Conservation (phyloP, 2,329 filamentous ascomycete species). For the Colletotrichum destructivum region DNA sequence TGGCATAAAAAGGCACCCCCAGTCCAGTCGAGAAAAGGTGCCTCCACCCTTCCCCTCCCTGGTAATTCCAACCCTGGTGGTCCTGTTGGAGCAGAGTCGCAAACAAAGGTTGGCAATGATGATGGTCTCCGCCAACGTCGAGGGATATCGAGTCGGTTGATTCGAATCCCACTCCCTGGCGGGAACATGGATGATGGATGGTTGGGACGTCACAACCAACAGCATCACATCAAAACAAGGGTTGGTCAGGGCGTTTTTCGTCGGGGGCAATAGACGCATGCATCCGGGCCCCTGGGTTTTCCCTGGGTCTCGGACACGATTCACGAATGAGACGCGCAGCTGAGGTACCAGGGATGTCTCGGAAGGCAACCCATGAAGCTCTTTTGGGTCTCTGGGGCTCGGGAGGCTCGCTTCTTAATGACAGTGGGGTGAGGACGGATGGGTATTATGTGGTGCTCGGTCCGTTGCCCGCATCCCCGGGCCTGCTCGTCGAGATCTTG, state of each 20-base stretch:
- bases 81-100: slow-evolving; percentile 4
- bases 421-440: no score
- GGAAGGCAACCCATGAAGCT: not conserved
- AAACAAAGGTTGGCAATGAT: slow-evolving; percentile 16
- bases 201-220: not conserved
- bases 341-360: not conserved
- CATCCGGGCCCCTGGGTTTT: not conserved
- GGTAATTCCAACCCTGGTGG: not conserved
- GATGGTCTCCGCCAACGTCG: not conserved
- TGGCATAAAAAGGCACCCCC: not conserved
- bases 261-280: not conserved
- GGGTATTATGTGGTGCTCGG: not conserved
- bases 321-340: not conserved
- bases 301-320: slow-evolving; percentile 1
- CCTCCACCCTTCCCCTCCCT: not conserved
- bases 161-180: not conserved
- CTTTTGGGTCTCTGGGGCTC: not conserved
- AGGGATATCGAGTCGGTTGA: not conserved
- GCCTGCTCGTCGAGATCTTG: not conserved
- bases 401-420: not conserved
- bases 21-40: not conserved
- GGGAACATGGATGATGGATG: not conserved
- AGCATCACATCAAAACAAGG: slow-evolving; percentile 11
- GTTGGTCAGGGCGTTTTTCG: not conserved
- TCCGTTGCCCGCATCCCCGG: not conserved